These are phyloP conservation scores for Trebouxiophyceae sp. DNA, from an alignment of 163 green algal species.

Conservation along the genomic window DNA sequence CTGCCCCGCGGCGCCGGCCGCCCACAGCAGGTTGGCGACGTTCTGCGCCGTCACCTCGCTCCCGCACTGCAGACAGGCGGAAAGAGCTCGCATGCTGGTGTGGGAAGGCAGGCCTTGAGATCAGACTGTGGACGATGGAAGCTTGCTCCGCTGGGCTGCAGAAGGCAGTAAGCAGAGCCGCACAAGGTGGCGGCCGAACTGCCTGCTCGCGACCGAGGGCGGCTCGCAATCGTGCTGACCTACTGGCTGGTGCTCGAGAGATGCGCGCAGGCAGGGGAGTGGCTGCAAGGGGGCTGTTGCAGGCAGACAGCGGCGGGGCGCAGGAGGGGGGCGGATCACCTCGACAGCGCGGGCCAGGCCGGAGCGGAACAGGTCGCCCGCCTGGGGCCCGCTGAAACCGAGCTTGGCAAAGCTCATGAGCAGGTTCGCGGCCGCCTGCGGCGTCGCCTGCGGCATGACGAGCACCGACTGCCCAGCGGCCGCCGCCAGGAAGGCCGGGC, in stretches of 20 bases:
- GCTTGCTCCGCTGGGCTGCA: too few species aligned
- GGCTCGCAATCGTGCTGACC: too few species aligned
- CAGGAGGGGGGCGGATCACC: background rate
- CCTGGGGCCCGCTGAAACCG: background rate
- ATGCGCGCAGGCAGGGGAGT: background rate
- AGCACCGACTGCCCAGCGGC: background rate
- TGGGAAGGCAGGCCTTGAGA: too few species aligned
- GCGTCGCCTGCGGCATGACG: background rate
- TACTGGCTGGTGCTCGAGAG: too few species aligned
- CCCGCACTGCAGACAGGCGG: background rate
- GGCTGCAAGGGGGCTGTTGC: background rate
- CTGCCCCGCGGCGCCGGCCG: background rate
- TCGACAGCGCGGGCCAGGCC: background rate
- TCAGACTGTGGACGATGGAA: too few species aligned
- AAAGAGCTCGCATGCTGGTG: background rate
- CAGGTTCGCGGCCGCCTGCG: background rate
- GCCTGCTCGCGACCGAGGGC: too few species aligned
- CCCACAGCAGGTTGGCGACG: background rate
- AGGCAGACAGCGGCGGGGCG: background rate
- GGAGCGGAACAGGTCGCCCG: background rate
- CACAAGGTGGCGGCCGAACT: too few species aligned
- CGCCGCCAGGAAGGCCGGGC: background rate
- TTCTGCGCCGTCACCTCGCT: background rate
- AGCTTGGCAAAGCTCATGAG: conserved; percentile 1
- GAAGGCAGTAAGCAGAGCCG: too few species aligned